Evolutionary conservation across 257 asterid genomes (phyloP).

Genomic region (Handroanthus guayacan): DNA sequence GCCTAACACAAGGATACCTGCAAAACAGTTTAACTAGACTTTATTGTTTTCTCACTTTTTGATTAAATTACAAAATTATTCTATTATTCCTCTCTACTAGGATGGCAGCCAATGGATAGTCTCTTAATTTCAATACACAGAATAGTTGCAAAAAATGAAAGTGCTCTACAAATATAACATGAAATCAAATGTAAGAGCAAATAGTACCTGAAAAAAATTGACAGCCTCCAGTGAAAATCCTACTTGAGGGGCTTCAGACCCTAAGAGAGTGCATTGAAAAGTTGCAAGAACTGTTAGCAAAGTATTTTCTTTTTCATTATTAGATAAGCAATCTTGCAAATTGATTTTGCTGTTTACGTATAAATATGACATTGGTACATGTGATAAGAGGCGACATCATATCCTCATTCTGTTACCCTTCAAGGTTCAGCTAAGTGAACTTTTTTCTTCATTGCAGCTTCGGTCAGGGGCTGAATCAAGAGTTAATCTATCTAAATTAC

Average conservation of each 20-base stretch:
- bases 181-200: constrained; percentile 24
- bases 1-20: not conserved
- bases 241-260: constrained; percentile 69
- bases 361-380: constrained; percentile 6
- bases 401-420: constrained; percentile 16
- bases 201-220: constrained; percentile 45
- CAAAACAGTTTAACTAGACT: not conserved
- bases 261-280: constrained; percentile 38
- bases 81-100: constrained; percentile 3
- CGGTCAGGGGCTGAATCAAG: not conserved
- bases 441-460: not conserved
- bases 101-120: not conserved
- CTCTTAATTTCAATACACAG: not conserved
- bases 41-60: not conserved
- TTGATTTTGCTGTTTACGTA: not conserved
- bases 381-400: not conserved
- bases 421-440: not conserved
- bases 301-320: not conserved
- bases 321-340: constrained; percentile 20
- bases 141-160: not conserved
- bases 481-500: not conserved
- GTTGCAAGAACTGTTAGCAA: constrained; percentile 14
- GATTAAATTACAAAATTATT: not conserved
- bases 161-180: not conserved
- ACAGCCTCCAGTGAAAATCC: constrained; percentile 32